phyloP scores from a whole-genome alignment of 345 rosid genomes.

The Hibiscus tridactylites region DNA sequence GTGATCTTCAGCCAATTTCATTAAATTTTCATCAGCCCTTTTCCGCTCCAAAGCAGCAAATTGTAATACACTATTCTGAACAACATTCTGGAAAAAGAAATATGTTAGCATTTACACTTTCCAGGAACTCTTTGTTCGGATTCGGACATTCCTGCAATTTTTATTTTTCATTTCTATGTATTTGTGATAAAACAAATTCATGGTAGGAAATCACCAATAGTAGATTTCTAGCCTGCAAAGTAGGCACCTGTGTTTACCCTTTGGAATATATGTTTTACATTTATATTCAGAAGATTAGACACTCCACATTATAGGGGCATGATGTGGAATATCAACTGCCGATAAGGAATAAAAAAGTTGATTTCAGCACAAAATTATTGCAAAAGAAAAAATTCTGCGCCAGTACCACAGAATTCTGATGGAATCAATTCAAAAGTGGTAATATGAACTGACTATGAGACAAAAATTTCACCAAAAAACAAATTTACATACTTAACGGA shows the following conservation, averaged over 20 bases:
- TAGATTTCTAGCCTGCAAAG: neutral
- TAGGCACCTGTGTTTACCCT: neutral
- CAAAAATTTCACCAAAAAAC: neutral
- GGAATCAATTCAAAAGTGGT: neutral
- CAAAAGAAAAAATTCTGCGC: neutral
- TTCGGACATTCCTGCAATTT: neutral
- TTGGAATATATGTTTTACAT: neutral
- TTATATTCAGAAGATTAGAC: neutral
- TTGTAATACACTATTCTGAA: conserved; percentile 46
- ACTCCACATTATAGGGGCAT: neutral
- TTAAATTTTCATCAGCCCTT: conserved; percentile 59
- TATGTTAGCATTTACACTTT: neutral
- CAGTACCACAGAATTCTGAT: neutral
- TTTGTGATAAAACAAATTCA: neutral
- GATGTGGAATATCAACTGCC: neutral
- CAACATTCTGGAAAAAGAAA: conserved; percentile 41
- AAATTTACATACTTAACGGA: neutral
- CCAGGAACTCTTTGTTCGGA: neutral
- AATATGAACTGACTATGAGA: neutral
- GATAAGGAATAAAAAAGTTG: neutral
- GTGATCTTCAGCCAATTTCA: conserved; percentile 81
- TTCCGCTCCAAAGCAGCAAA: conserved; percentile 75
- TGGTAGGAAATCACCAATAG: neutral
- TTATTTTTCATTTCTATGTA: neutral
- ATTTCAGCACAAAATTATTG: neutral